phyloP scores from a whole-genome alignment of 768 basidiomycete species.

The Pholiota molesta region DNA sequence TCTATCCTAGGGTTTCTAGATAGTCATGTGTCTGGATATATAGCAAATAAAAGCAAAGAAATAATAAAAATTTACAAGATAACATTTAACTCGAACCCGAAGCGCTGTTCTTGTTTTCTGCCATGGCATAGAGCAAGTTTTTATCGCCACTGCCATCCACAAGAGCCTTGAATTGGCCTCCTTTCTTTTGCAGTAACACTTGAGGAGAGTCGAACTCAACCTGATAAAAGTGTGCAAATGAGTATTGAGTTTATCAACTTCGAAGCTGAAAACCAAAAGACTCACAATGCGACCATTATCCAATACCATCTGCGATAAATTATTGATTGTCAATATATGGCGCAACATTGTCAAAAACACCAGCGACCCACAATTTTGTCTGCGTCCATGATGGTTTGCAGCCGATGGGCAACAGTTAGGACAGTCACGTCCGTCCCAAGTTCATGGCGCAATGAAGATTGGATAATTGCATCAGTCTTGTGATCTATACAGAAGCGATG shows the following conservation, averaged over 20 bases:
- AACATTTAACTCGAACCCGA: conserved; percentile 1
- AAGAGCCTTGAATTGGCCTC: conserved; percentile 52
- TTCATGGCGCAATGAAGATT: conserved; percentile 66
- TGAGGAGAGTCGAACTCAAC: conserved; percentile 60
- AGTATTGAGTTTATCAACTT: background rate
- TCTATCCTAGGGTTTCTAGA: background rate
- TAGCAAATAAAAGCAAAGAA: background rate
- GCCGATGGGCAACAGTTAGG: conserved; percentile 68
- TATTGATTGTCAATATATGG: background rate
- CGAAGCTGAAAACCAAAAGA: background rate
- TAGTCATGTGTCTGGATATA: background rate
- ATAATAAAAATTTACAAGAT: background rate
- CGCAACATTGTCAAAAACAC: conserved; percentile 14
- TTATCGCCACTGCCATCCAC: conserved; percentile 63
- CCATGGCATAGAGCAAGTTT: conserved; percentile 48
- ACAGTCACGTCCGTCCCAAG: conserved; percentile 61
- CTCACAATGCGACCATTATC: conserved; percentile 33
- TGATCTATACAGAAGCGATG: conserved; percentile 37
- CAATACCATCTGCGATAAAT: conserved; percentile 43
- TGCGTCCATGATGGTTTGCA: conserved; percentile 69
- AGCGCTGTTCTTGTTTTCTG: conserved; percentile 21
- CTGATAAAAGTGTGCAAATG: conserved; percentile 21
- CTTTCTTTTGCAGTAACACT: conserved; percentile 51
- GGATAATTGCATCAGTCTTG: conserved; percentile 68
- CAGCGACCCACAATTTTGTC: conserved; percentile 43